A percentile compares a stretch with the other conserved stretches of the same genome.
Evolutionary conservation across 2,329 filamentous ascomycete genomes (phyloP).

Genomic region (Pyrenophora teres): DNA sequence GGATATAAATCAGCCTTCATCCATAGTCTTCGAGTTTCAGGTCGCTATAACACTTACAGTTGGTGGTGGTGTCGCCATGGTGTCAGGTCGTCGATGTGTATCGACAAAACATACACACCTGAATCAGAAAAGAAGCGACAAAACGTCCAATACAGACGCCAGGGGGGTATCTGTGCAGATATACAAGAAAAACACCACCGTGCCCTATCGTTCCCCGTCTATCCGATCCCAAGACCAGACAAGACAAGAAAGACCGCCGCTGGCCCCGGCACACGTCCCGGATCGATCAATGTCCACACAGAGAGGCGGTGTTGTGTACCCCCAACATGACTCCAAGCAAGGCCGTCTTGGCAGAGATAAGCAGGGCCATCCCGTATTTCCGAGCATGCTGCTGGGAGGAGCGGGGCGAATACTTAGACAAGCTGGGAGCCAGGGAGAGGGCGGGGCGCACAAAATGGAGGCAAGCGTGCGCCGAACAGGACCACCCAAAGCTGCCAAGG

Average conservation of each 20-base stretch:
- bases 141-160: background rate
- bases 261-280: constrained; percentile 15
- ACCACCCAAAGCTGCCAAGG: constrained; percentile 17
- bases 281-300: constrained; percentile 14
- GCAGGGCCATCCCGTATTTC: constrained; percentile 12
- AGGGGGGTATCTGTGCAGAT: constrained; percentile 25
- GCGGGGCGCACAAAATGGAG: background rate
- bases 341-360: constrained; percentile 42
- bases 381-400: constrained; percentile 9
- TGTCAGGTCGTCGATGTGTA: constrained; percentile 1
- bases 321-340: constrained; percentile 18
- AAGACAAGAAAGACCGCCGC: constrained; percentile 6
- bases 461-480: constrained; percentile 14
- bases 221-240: background rate
- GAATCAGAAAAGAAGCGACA: constrained; percentile 3
- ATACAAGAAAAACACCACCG: constrained; percentile 16
- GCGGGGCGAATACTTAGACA: constrained; percentile 15
- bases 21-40: background rate
- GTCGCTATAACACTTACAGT: constrained; percentile 15
- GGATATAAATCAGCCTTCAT: background rate
- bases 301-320: constrained; percentile 16
- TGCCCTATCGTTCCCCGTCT: constrained; percentile 14
- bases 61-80: constrained; percentile 24
- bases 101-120: constrained; percentile 4
- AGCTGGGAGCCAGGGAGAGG: constrained; percentile 8